phyloP scores from a whole-genome alignment of 2,329 filamentous ascomycete genomes.

The Trichoderma breve region DNA sequence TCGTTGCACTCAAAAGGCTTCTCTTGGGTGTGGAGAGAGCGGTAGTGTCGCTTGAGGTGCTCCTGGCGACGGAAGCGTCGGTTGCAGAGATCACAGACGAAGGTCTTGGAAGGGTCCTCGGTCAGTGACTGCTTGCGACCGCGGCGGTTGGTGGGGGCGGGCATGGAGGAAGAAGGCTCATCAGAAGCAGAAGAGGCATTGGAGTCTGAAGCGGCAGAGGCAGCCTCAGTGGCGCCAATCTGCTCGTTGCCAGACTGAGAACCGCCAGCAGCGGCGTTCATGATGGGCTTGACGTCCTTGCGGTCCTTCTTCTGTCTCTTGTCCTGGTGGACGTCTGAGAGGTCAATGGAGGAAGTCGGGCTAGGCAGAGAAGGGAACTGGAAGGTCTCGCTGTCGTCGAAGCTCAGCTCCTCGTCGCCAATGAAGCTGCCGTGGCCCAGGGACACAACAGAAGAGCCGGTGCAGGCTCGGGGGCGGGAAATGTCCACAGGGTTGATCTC shows the following conservation, averaged over 20 bases:
- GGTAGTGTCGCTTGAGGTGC: conserved; percentile 97
- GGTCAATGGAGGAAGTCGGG: conserved; percentile 45
- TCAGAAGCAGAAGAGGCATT: conserved; percentile 45
- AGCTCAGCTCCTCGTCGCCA: conserved; percentile 72
- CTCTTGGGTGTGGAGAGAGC: conserved; percentile 95
- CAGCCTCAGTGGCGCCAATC: conserved; percentile 36
- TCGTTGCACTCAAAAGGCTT: conserved; percentile 98
- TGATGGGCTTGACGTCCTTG: conserved; percentile 48
- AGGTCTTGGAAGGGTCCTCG: conserved; percentile 97
- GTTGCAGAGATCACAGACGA: conserved; percentile 93
- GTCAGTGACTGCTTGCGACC: conserved; percentile 98
- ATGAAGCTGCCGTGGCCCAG: conserved; percentile 76
- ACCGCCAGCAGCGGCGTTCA: conserved; percentile 41
- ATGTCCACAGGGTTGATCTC: conserved; percentile 51
- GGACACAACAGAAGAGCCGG: conserved; percentile 64
- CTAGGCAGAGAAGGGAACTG: conserved; percentile 61
- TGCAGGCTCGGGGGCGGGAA: conserved; percentile 69
- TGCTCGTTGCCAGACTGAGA: conserved; percentile 38
- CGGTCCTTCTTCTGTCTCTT: conserved; percentile 57
- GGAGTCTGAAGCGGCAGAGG: conserved; percentile 39
- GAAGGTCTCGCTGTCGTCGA: conserved; percentile 65
- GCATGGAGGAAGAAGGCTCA: conserved; percentile 41
- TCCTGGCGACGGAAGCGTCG: conserved; percentile 97
- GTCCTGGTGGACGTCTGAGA: conserved; percentile 47
- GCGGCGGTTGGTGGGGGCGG: conserved; percentile 75